Evolutionary conservation across 257 asterid genomes (phyloP).

Genomic region (Solanum chmielewskii): DNA sequence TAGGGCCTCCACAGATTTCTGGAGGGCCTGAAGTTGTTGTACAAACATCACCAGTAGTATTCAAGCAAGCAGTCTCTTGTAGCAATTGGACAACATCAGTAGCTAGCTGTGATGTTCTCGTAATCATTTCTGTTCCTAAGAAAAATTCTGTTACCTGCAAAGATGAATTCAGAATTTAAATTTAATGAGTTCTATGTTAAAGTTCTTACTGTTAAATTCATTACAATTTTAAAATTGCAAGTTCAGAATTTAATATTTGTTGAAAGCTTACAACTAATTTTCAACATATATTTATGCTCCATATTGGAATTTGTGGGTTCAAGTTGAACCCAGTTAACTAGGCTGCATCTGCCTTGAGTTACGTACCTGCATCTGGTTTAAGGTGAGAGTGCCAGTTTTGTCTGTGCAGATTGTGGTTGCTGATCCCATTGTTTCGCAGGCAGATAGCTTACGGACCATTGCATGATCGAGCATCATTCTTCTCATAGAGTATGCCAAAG

Average conservation of each 20-base stretch:
- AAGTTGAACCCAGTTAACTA: neutral
- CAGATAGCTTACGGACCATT: conserved; percentile 5
- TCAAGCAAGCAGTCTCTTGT: conserved; percentile 1
- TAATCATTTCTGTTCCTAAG: conserved; percentile 1
- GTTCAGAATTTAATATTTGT: neutral
- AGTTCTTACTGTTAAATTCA: neutral
- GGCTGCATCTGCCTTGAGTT: neutral
- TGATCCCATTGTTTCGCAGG: conserved; percentile 7
- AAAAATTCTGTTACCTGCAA: conserved; percentile 7
- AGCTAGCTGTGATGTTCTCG: neutral
- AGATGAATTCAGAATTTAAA: neutral
- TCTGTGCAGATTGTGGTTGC: conserved; percentile 4
- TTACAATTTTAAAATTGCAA: neutral
- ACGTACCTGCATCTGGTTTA: conserved; percentile 7
- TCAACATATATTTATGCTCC: neutral
- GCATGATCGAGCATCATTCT: conserved; percentile 5
- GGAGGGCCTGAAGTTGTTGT: neutral
- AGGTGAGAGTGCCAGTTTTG: conserved; percentile 8
- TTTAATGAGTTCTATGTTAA: neutral
- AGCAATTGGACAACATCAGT: neutral
- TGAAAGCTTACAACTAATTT: neutral
- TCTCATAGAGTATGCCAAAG: conserved; percentile 10
- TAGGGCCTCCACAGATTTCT: conserved; percentile 5
- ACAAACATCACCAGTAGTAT: neutral
- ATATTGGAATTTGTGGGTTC: neutral